A percentile compares a stretch with the other conserved stretches of the same genome.
Evolutionary conservation across 2,329 filamentous ascomycete genomes (phyloP).

Genomic region (Pseudogymnoascus sp.): DNA sequence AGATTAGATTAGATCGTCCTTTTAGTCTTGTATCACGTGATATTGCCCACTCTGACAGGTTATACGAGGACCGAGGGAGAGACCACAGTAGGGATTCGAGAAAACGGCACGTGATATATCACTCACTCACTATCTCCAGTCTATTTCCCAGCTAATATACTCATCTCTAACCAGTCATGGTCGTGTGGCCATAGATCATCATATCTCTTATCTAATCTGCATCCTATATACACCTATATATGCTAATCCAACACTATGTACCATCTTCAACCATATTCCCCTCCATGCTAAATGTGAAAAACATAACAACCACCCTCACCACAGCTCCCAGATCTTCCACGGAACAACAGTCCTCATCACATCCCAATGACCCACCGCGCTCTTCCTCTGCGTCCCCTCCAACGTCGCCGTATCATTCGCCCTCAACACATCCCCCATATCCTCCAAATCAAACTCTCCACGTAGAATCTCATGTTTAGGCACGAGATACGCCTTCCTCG

Average conservation of each 20-base stretch:
- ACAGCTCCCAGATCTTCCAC: conserved; percentile 72
- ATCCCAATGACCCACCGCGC: conserved; percentile 77
- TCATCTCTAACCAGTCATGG: background rate
- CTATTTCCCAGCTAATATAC: background rate
- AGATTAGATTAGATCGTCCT: background rate
- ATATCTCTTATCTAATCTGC: background rate
- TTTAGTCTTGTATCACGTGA: background rate
- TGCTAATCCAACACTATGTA: background rate
- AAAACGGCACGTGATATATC: background rate
- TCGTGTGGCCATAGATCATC: background rate
- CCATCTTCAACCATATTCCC: background rate
- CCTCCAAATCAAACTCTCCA: conserved; percentile 22
- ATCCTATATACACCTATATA: background rate
- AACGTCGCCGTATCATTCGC: conserved; percentile 58
- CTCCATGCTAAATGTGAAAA: background rate
- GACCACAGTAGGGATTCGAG: background rate
- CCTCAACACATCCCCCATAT: conserved; percentile 41
- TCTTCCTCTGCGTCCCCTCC: conserved; percentile 61
- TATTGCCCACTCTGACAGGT: background rate
- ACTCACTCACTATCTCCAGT: background rate
- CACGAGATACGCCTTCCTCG: conserved; percentile 59
- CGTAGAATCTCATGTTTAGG: conserved; percentile 62
- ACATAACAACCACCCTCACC: conserved; percentile 42
- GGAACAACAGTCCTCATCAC: conserved; percentile 86
- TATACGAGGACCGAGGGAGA: background rate